Conservation (phyloP, 257 asterid species). For the Eucommia ulmoides region DNA sequence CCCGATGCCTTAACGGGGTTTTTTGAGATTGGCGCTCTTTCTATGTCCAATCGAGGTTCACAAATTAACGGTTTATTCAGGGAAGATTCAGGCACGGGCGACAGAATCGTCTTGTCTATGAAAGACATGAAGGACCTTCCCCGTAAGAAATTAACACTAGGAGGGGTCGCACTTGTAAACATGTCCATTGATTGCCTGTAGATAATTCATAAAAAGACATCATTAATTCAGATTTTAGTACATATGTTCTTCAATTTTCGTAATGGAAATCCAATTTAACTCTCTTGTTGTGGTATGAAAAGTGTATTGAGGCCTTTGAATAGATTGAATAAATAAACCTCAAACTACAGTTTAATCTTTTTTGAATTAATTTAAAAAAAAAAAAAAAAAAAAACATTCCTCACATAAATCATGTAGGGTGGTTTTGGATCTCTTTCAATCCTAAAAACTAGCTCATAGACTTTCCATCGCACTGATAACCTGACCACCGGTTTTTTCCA, state of each 20-base stretch:
- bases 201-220: not conserved
- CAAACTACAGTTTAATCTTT: too few relatives aligned
- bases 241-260: not conserved
- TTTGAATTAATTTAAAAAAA: too few relatives aligned
- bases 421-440: too few relatives aligned
- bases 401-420: too few relatives aligned
- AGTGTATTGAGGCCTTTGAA: not conserved
- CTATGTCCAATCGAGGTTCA: slow-evolving; percentile 18
- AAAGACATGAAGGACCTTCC: slow-evolving; percentile 26
- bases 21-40: slow-evolving; percentile 28
- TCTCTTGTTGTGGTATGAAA: not conserved
- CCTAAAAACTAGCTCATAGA: too few relatives aligned
- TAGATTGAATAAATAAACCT: not conserved
- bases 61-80: slow-evolving; percentile 36
- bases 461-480: too few relatives aligned
- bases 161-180: slow-evolving; percentile 53
- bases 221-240: too few relatives aligned
- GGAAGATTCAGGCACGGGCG: slow-evolving; percentile 22
- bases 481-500: too few relatives aligned
- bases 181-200: slow-evolving; percentile 74
- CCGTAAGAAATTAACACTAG: slow-evolving; percentile 44
- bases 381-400: too few relatives aligned
- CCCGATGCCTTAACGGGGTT: slow-evolving; percentile 23
- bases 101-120: slow-evolving; percentile 20
- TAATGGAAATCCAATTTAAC: not conserved